Evolutionary conservation across 345 rosid species (phyloP).

Genomic region (Eucalyptus erythrocorys): DNA sequence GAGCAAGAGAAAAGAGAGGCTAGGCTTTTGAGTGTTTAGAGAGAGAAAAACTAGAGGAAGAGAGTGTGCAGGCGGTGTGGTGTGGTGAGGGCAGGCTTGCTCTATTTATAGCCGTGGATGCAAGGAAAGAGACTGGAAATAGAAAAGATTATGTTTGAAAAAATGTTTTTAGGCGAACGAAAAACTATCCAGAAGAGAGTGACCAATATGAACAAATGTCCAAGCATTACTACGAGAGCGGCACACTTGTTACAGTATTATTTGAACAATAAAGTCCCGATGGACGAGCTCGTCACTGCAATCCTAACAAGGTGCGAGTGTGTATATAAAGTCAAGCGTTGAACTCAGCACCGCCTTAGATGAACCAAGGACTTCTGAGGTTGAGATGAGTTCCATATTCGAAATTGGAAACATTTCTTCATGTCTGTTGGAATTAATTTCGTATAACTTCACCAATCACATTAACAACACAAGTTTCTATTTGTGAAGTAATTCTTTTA

Average conservation of each 20-base stretch:
- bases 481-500: no score
- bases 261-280: neutral
- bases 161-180: neutral
- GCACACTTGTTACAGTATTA: neutral
- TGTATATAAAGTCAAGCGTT: no score
- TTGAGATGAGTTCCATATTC: no score
- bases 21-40: neutral
- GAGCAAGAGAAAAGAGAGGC: neutral
- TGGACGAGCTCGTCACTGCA: neutral
- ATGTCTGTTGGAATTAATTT: no score
- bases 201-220: neutral
- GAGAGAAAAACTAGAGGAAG: neutral
- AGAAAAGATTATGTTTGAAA: no score
- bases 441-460: no score
- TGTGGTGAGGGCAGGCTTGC: neutral
- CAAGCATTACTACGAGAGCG: neutral
- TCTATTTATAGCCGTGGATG: neutral
- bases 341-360: no score
- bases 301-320: no score
- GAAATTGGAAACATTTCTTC: no score
- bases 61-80: neutral
- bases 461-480: no score
- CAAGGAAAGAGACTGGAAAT: neutral
- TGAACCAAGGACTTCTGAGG: no score
- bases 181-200: neutral